Conservation (phyloP, 768 basidiomycete species). For the Lentinula edodes region DNA sequence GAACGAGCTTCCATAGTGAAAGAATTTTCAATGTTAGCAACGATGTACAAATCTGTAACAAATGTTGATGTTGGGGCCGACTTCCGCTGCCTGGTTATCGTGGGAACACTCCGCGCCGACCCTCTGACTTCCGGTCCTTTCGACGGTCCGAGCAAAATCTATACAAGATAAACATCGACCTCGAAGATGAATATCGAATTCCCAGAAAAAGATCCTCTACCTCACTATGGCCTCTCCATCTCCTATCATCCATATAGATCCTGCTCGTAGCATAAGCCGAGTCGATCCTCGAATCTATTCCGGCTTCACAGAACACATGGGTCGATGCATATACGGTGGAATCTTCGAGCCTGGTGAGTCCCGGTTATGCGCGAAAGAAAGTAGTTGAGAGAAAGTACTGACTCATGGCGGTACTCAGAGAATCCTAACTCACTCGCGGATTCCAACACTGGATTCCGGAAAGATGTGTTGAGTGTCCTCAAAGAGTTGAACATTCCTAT, state of each 20-base stretch:
- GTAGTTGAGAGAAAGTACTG: not conserved
- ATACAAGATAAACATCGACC: not conserved
- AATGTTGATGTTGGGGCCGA: no score
- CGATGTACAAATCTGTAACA: no score
- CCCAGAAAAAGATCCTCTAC: not conserved
- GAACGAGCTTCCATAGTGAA: no score
- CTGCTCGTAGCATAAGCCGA: constrained; percentile 32
- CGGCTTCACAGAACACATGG: constrained; percentile 61
- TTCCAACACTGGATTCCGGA: constrained; percentile 39
- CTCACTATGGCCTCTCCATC: not conserved
- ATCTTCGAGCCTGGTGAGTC: constrained; percentile 30
- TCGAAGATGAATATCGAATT: not conserved
- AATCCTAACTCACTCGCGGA: constrained; percentile 30
- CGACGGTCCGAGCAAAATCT: not conserved
- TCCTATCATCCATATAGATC: constrained; percentile 33
- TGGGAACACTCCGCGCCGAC: no score
- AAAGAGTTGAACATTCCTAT: constrained; percentile 42
- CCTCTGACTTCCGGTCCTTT: not conserved
- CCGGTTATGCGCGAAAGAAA: not conserved
- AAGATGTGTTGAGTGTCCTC: constrained; percentile 42
- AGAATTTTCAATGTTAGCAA: no score
- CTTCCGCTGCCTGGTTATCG: no score
- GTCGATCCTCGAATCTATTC: constrained; percentile 49
- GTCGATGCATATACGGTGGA: constrained; percentile 49
- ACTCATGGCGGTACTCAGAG: constrained; percentile 1